Evolutionary conservation across 1,139 yeast species (phyloP).

Genomic region (Lodderomyces theae): DNA sequence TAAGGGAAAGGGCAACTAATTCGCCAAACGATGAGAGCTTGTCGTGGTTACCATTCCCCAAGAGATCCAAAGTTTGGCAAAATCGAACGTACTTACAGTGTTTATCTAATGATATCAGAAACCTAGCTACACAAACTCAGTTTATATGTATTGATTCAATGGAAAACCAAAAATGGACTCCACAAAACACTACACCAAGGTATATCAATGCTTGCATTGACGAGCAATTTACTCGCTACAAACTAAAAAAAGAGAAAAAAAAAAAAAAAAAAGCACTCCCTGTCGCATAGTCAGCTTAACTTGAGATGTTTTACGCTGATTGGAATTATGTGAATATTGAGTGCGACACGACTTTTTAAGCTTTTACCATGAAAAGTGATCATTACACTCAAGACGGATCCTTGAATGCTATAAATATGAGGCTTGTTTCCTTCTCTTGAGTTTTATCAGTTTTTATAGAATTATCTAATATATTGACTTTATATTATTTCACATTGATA

Average conservation of each 20-base stretch:
- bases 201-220: slow-evolving; percentile 17
- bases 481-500: background rate
- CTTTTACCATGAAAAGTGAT: too few relatives aligned
- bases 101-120: slow-evolving; percentile 16
- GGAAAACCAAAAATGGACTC: slow-evolving; percentile 5
- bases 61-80: slow-evolving; percentile 4
- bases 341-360: too few relatives aligned
- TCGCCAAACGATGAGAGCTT: slow-evolving; percentile 12
- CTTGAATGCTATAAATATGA: too few relatives aligned
- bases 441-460: background rate
- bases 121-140: slow-evolving; percentile 15
- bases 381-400: too few relatives aligned
- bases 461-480: background rate
- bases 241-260: slow-evolving; percentile 8
- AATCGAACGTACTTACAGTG: slow-evolving; percentile 11
- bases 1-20: slow-evolving; percentile 25
- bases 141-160: slow-evolving; percentile 11
- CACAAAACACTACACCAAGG: slow-evolving; percentile 18
- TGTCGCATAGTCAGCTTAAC: too few relatives aligned
- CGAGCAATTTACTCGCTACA: slow-evolving; percentile 14
- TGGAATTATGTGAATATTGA: too few relatives aligned
- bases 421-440: background rate
- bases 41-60: slow-evolving; percentile 20
- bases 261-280: too few relatives aligned
- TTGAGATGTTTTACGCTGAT: too few relatives aligned